Evolutionary conservation across 106 monocot species (phyloP).

Genomic region (Dendrobium catenatum): DNA sequence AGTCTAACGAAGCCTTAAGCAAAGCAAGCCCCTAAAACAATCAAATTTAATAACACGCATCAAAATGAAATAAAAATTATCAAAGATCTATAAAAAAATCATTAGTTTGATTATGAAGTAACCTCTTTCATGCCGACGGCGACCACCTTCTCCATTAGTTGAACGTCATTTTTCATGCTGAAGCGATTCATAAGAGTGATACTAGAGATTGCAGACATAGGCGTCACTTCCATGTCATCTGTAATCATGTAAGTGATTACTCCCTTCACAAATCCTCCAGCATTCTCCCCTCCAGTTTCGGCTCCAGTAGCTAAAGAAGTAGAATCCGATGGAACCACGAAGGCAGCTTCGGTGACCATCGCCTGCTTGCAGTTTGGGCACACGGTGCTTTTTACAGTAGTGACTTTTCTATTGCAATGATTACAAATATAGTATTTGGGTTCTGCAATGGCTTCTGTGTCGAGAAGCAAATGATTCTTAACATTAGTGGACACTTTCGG

Average conservation of each 20-base stretch:
- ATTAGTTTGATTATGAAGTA: not conserved
- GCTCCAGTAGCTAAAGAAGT: not conserved
- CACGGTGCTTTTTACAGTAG: not conserved
- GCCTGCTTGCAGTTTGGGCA: not conserved
- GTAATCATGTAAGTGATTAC: constrained; percentile 27
- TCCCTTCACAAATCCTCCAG: constrained; percentile 19
- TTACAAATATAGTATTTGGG: not conserved
- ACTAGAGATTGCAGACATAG: constrained; percentile 24
- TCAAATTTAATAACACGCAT: not conserved
- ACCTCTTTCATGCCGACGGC: constrained; percentile 19
- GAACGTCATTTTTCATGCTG: constrained; percentile 13
- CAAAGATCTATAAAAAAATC: not conserved
- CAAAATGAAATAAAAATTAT: not conserved
- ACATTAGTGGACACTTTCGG: not conserved
- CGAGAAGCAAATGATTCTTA: not conserved
- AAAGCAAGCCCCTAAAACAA: not conserved
- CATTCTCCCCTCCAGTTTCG: not conserved
- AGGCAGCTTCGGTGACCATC: not conserved
- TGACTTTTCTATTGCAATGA: not conserved
- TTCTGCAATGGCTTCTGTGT: too few relatives aligned
- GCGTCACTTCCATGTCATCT: constrained; percentile 28
- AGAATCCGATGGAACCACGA: not conserved
- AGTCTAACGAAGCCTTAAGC: constrained; percentile 4
- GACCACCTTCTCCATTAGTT: constrained; percentile 19
- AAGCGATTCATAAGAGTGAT: constrained; percentile 25